These are phyloP conservation scores for Ogataea naganishii DNA, from an alignment of 805 yeast species.

Conservation along the genomic window DNA sequence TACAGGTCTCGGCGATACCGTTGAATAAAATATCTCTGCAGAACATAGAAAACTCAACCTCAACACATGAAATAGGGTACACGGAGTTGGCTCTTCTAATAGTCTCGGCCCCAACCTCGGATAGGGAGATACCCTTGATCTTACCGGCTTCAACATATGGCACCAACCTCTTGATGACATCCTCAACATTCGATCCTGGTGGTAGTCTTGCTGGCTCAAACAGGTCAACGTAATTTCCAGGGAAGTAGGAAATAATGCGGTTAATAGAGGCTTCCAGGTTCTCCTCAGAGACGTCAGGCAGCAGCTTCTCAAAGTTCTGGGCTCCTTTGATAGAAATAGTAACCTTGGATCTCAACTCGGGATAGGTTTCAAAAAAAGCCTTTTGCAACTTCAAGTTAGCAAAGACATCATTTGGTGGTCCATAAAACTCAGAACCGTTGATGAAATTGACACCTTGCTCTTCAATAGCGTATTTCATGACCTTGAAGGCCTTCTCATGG, in stretches of 20 bases:
- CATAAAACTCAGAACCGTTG: slow-evolving; percentile 79
- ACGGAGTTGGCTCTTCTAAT: slow-evolving; percentile 49
- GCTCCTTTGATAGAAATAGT: slow-evolving; percentile 67
- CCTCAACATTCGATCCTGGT: slow-evolving; percentile 43
- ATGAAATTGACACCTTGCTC: slow-evolving; percentile 42
- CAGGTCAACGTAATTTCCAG: slow-evolving; percentile 36
- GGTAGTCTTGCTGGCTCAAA: slow-evolving; percentile 74
- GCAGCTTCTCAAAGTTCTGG: slow-evolving; percentile 22
- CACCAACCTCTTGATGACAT: slow-evolving; percentile 46
- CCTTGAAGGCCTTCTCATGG: slow-evolving; percentile 40
- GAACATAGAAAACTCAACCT: slow-evolving; percentile 71
- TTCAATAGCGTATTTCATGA: slow-evolving; percentile 44
- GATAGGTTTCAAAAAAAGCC: slow-evolving; percentile 48
- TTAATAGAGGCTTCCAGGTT: slow-evolving; percentile 40
- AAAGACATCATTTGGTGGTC: slow-evolving; percentile 32
- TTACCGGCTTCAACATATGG: slow-evolving; percentile 54
- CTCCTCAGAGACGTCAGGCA: slow-evolving; percentile 45
- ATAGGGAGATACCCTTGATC: slow-evolving; percentile 63
- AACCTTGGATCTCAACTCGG: slow-evolving; percentile 47
- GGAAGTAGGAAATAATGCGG: slow-evolving; percentile 29
- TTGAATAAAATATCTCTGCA: slow-evolving; percentile 50
- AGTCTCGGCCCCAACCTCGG: slow-evolving; percentile 61
- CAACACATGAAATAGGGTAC: slow-evolving; percentile 58
- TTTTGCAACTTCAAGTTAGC: slow-evolving; percentile 49
- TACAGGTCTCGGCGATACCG: slow-evolving; percentile 55